phyloP scores from a whole-genome alignment of 2,329 filamentous ascomycete species.

The Anthostomella pinea region DNA sequence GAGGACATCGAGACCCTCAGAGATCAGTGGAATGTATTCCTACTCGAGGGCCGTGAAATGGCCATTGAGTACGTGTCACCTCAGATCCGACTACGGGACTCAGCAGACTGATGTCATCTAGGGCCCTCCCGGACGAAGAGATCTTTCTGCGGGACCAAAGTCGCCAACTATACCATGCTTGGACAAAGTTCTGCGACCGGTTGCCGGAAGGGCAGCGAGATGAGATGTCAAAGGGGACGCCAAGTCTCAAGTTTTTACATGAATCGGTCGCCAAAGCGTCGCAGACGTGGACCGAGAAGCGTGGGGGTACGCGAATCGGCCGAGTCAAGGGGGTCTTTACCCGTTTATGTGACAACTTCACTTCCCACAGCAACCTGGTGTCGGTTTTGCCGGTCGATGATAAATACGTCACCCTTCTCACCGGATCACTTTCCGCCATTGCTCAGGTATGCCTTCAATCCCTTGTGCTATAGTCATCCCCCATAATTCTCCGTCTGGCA shows the following conservation, averaged over 20 bases:
- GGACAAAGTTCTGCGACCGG: constrained; percentile 6
- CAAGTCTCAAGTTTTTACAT: neutral
- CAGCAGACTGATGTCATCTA: neutral
- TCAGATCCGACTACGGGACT: neutral
- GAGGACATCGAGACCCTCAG: neutral
- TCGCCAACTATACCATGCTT: constrained; percentile 5
- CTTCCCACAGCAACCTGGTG: constrained; percentile 6
- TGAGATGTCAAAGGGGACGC: neutral
- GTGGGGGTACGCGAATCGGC: neutral
- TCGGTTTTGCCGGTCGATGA: constrained; percentile 6
- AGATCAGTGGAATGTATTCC: neutral
- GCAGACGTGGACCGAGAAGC: neutral
- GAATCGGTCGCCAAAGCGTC: neutral
- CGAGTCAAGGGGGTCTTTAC: constrained; percentile 4
- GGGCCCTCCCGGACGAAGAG: constrained; percentile 3
- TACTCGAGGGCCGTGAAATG: neutral
- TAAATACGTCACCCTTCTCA: constrained; percentile 6
- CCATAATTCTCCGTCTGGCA: too few relatives aligned
- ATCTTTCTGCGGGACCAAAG: constrained; percentile 1
- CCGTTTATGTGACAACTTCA: neutral
- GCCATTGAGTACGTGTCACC: neutral
- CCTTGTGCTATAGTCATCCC: too few relatives aligned
- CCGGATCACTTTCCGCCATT: constrained; percentile 6
- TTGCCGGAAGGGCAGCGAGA: constrained; percentile 1
- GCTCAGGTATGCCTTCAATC: constrained; percentile 1